phyloP scores from a whole-genome alignment of 495 filamentous ascomycete species.

The Aeminium ludgeri region DNA sequence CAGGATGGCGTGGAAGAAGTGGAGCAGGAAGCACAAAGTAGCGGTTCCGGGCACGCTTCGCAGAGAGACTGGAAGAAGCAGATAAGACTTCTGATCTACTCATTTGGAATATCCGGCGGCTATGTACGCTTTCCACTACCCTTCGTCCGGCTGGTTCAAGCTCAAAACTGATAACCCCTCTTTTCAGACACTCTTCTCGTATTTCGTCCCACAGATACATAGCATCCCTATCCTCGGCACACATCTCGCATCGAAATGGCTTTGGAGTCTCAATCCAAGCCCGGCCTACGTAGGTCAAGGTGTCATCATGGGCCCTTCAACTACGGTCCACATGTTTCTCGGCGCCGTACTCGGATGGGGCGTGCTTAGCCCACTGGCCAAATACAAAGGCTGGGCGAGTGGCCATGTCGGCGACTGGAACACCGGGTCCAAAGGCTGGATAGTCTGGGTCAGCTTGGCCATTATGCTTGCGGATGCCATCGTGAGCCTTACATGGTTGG shows the following conservation, averaged over 20 bases:
- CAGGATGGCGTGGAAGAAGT: neutral
- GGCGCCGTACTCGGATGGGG: conserved; percentile 87
- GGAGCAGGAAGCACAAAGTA: too few species aligned
- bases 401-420: conserved; percentile 77
- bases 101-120: conserved; percentile 40
- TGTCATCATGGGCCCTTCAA: conserved; percentile 78
- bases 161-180: conserved; percentile 3
- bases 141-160: neutral
- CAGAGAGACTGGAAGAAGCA: conserved; percentile 44
- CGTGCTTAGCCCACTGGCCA: conserved; percentile 74
- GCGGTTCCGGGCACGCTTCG: conserved; percentile 6
- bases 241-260: conserved; percentile 58
- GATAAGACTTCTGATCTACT: conserved; percentile 40
- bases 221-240: conserved; percentile 72
- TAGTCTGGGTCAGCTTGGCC: conserved; percentile 85
- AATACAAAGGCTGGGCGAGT: conserved; percentile 72
- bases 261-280: conserved; percentile 92
- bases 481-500: conserved; percentile 69
- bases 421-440: conserved; percentile 88
- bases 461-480: conserved; percentile 95
- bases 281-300: conserved; percentile 84
- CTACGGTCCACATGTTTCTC: conserved; percentile 88
- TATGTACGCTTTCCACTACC: conserved; percentile 25
- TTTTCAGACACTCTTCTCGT: conserved; percentile 62
- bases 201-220: conserved; percentile 75